Percentiles rank a stretch among this genome's conserved stretches.
phyloP scores from a whole-genome alignment of 2,329 filamentous ascomycete species.

The Epichloe typhina region DNA sequence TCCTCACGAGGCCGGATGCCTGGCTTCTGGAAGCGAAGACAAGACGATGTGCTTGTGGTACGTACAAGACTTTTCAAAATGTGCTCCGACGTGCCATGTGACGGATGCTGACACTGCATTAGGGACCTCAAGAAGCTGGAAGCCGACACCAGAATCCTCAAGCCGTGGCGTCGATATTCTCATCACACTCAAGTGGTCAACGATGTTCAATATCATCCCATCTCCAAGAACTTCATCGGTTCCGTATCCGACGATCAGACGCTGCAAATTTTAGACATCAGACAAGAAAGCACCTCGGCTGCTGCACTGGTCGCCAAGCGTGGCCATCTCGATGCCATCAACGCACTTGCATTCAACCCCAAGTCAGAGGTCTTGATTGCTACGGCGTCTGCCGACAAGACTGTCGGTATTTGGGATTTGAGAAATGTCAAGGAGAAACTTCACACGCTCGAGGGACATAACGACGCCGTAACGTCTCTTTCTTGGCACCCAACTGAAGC shows the following conservation, averaged over 20 bases:
- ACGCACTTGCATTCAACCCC: slow-evolving; percentile 90
- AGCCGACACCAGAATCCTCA: slow-evolving; percentile 54
- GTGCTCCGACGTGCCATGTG: not conserved
- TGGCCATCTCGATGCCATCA: slow-evolving; percentile 86
- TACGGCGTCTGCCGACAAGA: slow-evolving; percentile 90
- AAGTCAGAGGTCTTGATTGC: slow-evolving; percentile 81
- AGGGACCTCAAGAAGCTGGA: slow-evolving; percentile 73
- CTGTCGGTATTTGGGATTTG: slow-evolving; percentile 88
- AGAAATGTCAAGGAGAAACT: slow-evolving; percentile 82
- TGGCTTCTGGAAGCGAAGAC: slow-evolving; percentile 87
- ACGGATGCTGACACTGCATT: not conserved
- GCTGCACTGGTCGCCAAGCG: slow-evolving; percentile 56
- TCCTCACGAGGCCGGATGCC: slow-evolving; percentile 64
- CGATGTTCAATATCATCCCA: slow-evolving; percentile 89
- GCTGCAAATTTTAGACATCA: slow-evolving; percentile 82
- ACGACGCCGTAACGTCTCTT: slow-evolving; percentile 78
- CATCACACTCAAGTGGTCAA: slow-evolving; percentile 90
- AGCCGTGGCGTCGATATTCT: slow-evolving; percentile 62
- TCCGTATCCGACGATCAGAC: slow-evolving; percentile 93
- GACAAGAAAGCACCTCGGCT: slow-evolving; percentile 50
- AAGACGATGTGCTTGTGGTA: slow-evolving; percentile 84
- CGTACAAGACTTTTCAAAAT: slow-evolving; percentile 12
- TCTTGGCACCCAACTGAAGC: slow-evolving; percentile 91
- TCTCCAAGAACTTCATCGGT: slow-evolving; percentile 73
- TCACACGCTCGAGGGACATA: slow-evolving; percentile 79